Percentiles rank a stretch among this genome's conserved stretches.
Conservation (phyloP, 1,284 basidiomycete species). For the Cryptococcus amylolentus region DNA sequence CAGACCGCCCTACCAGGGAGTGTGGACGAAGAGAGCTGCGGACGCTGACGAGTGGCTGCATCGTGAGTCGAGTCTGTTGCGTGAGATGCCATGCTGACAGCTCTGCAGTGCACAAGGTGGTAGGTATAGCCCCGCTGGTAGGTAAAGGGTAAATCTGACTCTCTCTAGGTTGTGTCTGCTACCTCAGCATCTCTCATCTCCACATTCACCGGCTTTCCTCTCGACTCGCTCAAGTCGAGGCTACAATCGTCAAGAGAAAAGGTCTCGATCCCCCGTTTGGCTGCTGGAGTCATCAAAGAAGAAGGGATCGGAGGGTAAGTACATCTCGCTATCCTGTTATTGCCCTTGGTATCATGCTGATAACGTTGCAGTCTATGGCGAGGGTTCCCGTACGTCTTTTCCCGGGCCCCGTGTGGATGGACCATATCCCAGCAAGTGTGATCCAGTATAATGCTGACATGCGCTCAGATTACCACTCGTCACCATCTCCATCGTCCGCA, state of each 20-base stretch:
- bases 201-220: slow-evolving; percentile 52
- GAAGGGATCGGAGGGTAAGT: slow-evolving; percentile 84
- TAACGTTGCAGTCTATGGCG: slow-evolving; percentile 39
- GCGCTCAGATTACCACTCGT: slow-evolving; percentile 75
- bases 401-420: neutral
- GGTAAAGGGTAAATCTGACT: neutral
- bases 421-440: too few relatives aligned
- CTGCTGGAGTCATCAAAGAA: slow-evolving; percentile 67
- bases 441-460: too few relatives aligned
- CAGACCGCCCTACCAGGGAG: slow-evolving; percentile 23
- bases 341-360: neutral
- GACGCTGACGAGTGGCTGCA: slow-evolving; percentile 32
- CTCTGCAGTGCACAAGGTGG: slow-evolving; percentile 38
- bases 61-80: slow-evolving; percentile 22
- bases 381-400: slow-evolving; percentile 39
- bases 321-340: slow-evolving; percentile 1
- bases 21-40: slow-evolving; percentile 27
- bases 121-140: slow-evolving; percentile 11
- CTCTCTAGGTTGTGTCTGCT: slow-evolving; percentile 42
- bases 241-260: slow-evolving; percentile 78
- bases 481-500: slow-evolving; percentile 93
- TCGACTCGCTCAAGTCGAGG: slow-evolving; percentile 88
- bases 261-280: slow-evolving; percentile 67
- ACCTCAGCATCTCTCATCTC: slow-evolving; percentile 49
- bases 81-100: neutral